These are phyloP conservation scores for Crucihimalaya himalaica DNA, from an alignment of 345 rosid genomes.

Conservation along the genomic window DNA sequence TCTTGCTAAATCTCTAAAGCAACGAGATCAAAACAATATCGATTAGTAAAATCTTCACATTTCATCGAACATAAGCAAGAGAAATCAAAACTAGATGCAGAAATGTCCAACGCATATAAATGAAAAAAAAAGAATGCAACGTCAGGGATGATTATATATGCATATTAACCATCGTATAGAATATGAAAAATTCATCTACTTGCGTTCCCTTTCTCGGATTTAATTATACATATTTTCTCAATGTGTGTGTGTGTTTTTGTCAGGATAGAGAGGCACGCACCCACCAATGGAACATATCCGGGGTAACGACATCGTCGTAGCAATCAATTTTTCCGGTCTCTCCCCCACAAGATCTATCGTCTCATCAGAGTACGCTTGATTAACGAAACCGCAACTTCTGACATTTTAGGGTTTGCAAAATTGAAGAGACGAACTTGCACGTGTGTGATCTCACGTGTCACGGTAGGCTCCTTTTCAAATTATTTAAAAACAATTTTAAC, in stretches of 20 bases:
- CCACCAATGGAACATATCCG: not conserved
- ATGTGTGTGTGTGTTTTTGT: not conserved
- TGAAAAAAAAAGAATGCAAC: not conserved
- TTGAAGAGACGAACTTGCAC: not conserved
- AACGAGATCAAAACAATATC: not conserved
- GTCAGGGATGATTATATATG: not conserved
- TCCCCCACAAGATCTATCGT: not conserved
- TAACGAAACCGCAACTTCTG: not conserved
- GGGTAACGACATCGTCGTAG: not conserved
- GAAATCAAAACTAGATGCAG: not conserved
- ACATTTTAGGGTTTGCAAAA: not conserved
- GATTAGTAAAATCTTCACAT: not conserved
- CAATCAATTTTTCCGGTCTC: not conserved
- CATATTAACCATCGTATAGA: not conserved
- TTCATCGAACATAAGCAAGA: not conserved
- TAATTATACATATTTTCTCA: not conserved
- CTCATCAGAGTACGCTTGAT: not conserved
- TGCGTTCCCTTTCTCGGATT: not conserved
- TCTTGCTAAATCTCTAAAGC: not conserved
- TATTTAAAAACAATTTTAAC: too few relatives aligned
- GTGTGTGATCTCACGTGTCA: slow-evolving; percentile 7
- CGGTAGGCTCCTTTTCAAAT: not conserved
- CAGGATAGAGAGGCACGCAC: not conserved
- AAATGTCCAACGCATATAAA: not conserved
- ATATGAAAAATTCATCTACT: not conserved